Percentiles rank a stretch among this genome's conserved stretches.
phyloP scores from a whole-genome alignment of 2,329 filamentous ascomycete species.

The Ophiostoma tasmaniense region DNA sequence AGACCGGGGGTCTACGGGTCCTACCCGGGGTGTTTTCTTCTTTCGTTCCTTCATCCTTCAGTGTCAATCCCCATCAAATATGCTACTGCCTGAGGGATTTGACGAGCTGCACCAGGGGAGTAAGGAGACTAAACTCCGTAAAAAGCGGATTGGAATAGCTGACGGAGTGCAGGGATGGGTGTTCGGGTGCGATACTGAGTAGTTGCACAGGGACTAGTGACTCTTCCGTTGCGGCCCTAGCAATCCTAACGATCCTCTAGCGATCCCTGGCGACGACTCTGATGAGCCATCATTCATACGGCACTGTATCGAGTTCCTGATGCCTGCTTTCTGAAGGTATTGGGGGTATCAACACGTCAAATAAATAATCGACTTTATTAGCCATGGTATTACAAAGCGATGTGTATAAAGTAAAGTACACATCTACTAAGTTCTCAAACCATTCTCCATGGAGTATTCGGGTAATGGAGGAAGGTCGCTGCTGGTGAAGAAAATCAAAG shows the following conservation, averaged over 20 bases:
- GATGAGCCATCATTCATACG: background rate
- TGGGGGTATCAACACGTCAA: background rate
- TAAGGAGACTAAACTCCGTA: background rate
- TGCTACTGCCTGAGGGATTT: background rate
- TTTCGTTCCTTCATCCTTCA: background rate
- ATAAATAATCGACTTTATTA: background rate
- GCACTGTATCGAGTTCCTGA: background rate
- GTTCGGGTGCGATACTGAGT: background rate
- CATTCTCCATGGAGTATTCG: background rate
- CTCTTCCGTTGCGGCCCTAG: background rate
- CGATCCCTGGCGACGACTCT: background rate
- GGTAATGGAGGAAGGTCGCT: background rate
- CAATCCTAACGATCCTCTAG: background rate
- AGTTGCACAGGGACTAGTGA: background rate
- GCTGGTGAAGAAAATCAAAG: background rate
- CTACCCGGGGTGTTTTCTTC: slow-evolving; percentile 2
- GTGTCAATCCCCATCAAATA: background rate
- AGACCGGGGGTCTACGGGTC: background rate
- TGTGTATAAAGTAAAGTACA: background rate
- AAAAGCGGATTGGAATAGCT: background rate
- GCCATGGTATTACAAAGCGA: background rate
- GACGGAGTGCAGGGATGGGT: background rate
- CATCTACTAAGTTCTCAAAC: background rate
- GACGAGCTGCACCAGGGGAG: background rate
- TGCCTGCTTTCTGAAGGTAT: background rate